A percentile compares a stretch with the other conserved stretches of the same genome.
These are phyloP conservation scores for Pestalotiopsis fici DNA, from an alignment of 2,329 filamentous ascomycete genomes.

Conservation along the genomic window DNA sequence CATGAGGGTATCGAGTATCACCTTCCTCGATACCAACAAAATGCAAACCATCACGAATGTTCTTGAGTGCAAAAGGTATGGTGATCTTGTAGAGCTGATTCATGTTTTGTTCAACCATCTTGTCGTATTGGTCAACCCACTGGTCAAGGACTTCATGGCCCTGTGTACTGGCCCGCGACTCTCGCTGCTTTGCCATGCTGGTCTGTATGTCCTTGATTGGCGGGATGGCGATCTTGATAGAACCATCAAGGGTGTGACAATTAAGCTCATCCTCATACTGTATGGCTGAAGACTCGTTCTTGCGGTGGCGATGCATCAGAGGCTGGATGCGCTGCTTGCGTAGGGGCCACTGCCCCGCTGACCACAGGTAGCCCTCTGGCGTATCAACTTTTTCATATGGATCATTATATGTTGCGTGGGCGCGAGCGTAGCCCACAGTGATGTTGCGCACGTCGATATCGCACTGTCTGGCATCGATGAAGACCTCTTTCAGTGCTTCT, in stretches of 20 bases:
- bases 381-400: conserved; percentile 68
- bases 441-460: conserved; percentile 56
- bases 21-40: conserved; percentile 84
- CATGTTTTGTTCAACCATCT: conserved; percentile 25
- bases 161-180: conserved; percentile 13
- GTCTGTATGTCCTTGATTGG: conserved; percentile 33
- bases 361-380: conserved; percentile 61
- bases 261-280: conserved; percentile 53
- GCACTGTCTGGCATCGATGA: conserved; percentile 64
- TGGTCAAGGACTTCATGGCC: conserved; percentile 15
- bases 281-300: conserved; percentile 55
- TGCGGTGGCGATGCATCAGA: conserved; percentile 47
- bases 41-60: conserved; percentile 83
- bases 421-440: conserved; percentile 48
- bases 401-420: conserved; percentile 55
- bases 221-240: conserved; percentile 43
- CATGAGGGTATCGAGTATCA: conserved; percentile 84
- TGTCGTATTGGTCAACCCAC: conserved; percentile 41
- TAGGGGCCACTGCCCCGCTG: conserved; percentile 75
- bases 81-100: conserved; percentile 47
- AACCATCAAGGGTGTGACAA: conserved; percentile 57
- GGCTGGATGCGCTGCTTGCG: conserved; percentile 66
- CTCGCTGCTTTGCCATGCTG: conserved; percentile 19
- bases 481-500: conserved; percentile 56
- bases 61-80: conserved; percentile 77